phyloP scores from a whole-genome alignment of 176 grass and related monocot genomes.

The Oryza australiensis region DNA sequence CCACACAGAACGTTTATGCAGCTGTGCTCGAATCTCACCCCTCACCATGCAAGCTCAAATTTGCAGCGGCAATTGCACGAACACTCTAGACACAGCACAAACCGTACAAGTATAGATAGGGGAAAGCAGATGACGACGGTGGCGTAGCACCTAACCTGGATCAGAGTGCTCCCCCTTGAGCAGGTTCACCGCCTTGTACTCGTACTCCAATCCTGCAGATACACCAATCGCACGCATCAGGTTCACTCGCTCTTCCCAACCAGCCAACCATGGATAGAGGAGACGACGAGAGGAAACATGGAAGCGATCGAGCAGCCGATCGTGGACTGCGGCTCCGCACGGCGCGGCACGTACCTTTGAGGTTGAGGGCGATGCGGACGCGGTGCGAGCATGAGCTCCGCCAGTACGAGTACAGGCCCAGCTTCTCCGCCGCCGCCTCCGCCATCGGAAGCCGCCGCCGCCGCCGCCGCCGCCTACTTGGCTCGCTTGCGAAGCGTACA shows the following conservation, averaged over 20 bases:
- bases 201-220: constrained; percentile 36
- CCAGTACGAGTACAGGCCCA: constrained; percentile 60
- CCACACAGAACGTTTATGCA: background rate
- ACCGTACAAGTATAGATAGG: too few species aligned
- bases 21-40: background rate
- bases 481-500: background rate
- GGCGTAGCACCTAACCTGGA: constrained; percentile 31
- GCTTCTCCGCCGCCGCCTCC: background rate
- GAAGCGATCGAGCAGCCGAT: too few species aligned
- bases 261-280: background rate
- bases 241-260: background rate
- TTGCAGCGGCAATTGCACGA: background rate
- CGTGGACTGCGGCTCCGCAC: too few species aligned
- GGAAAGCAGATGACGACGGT: background rate
- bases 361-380: constrained; percentile 61
- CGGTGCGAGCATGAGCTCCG: constrained; percentile 62
- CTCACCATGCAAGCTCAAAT: background rate
- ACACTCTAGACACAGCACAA: background rate
- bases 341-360: constrained; percentile 54
- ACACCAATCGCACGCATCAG: background rate
- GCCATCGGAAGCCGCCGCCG: constrained; percentile 19
- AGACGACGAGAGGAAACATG: background rate
- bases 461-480: background rate
- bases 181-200: constrained; percentile 58
- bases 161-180: constrained; percentile 57